Evolutionary conservation across 192 early-diverging fungal species (phyloP), one percentile per base, ranked within the genome.

Genomic region (Pilaira anomala): DNA sequence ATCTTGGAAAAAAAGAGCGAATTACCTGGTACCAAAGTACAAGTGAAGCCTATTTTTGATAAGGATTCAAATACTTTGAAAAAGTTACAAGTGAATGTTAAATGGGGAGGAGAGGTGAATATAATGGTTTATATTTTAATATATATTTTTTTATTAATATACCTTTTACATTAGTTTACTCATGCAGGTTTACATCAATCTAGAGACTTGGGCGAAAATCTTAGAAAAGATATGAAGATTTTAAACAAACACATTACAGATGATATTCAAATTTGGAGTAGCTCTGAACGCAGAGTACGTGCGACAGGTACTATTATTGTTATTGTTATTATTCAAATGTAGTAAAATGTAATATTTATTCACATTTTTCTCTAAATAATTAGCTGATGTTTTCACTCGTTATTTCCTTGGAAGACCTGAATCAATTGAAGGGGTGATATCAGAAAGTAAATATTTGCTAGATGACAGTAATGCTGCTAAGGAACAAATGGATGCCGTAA

Each of bases 391-490:
- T 14, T 91, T 92, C 61, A 76, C 84, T 0, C 68, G 78, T 18
- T 76, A 78, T 2, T 90, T 93, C 61, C 68, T 95, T 49, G 80
- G 83, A 42, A 74, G 78, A 1, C 61, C 73, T 1, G 76, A 83
- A 14, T 66, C 92, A 5, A 80, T 87, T 2, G 73, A 83, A 24
- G 78, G 84, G 26, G 72, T 84, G 56, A 80, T 95, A 14, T 66
- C 75, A 7, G 87, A 93, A 30, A 89, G 87, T 71, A 87, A 94
- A 59, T 93, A 95, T 40, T 91, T 97, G 88, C 74, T 98, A 22
- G 96, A 98, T 71, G 96, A 97, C 66, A 90, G 87, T 65, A 90
- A 95, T 60, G 92, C 87, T 2, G 96, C 94, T 40, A 98, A 98
- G 69, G 92, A 93, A 71, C 91, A 93, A 67, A 94, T 89, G 76